phyloP scores from a whole-genome alignment of 75 land plant species.

The Sequoiadendron giganteum region DNA sequence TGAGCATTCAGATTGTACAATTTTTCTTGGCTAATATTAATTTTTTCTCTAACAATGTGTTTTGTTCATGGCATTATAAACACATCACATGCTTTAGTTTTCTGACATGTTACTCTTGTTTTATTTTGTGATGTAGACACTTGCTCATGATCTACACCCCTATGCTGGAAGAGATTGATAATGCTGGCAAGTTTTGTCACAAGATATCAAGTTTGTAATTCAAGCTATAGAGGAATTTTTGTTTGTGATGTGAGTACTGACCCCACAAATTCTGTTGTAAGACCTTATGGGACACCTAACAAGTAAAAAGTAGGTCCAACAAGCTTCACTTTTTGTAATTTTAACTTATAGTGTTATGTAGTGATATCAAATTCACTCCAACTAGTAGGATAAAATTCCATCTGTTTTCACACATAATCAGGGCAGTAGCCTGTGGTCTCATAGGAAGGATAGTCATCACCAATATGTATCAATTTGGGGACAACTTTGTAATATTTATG shows the following conservation, averaged over 20 bases:
- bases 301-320: background rate
- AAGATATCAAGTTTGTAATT: background rate
- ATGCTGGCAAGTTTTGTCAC: background rate
- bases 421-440: background rate
- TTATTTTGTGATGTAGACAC: conserved; percentile 13
- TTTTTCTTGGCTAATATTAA: background rate
- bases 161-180: background rate
- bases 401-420: background rate
- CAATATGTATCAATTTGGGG: background rate
- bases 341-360: background rate
- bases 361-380: background rate
- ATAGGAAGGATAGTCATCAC: background rate
- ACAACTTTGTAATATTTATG: background rate
- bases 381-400: background rate
- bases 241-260: background rate
- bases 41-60: background rate
- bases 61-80: background rate
- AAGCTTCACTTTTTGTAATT: background rate
- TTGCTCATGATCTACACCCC: conserved; percentile 8
- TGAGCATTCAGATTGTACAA: background rate
- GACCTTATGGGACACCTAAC: background rate
- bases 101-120: background rate
- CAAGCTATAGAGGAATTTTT: background rate
- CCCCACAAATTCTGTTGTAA: background rate
- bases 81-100: background rate